Percentiles rank a stretch among this genome's conserved stretches.
These are phyloP conservation scores for Talaromyces atroroseus DNA, from an alignment of 2,329 filamentous ascomycete species.

Conservation along the genomic window DNA sequence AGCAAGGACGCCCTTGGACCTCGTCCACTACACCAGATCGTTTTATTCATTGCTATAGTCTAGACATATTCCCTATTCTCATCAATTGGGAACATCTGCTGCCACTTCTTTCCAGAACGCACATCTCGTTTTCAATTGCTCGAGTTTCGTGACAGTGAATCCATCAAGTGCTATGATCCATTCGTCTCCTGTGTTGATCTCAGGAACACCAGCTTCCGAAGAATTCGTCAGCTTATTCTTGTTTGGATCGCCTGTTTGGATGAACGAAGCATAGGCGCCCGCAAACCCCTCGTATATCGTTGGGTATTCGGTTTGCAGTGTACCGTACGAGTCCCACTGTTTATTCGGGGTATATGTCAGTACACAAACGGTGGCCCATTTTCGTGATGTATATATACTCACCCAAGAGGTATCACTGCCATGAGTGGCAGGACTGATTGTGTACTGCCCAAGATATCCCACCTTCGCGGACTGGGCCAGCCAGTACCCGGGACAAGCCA, in stretches of 20 bases:
- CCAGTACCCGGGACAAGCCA: conserved; percentile 59
- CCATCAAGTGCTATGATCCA: not conserved
- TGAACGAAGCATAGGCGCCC: conserved; percentile 57
- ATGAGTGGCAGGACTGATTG: conserved; percentile 55
- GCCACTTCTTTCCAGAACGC: not conserved
- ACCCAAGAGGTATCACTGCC: conserved; percentile 55
- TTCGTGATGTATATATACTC: conserved; percentile 19
- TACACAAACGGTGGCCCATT: not conserved
- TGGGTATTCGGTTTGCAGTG: conserved; percentile 48
- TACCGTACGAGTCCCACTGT: conserved; percentile 55
- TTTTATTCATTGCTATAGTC: no score
- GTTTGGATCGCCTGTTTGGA: conserved; percentile 56
- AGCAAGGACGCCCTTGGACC: no score
- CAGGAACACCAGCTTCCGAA: conserved; percentile 21
- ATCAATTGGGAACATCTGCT: not conserved
- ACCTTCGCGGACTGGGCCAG: conserved; percentile 42
- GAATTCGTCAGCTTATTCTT: conserved; percentile 49
- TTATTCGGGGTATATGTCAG: not conserved
- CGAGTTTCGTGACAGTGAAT: not conserved
- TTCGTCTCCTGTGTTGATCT: not conserved
- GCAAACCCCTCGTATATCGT: conserved; percentile 53
- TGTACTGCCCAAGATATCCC: conserved; percentile 56
- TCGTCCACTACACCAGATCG: no score
- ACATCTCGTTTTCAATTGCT: not conserved
- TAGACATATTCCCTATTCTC: no score